A percentile compares a stretch with the other conserved stretches of the same genome.
Evolutionary conservation across 768 basidiomycete species (phyloP).

Genomic region (Boletus bicolor): DNA sequence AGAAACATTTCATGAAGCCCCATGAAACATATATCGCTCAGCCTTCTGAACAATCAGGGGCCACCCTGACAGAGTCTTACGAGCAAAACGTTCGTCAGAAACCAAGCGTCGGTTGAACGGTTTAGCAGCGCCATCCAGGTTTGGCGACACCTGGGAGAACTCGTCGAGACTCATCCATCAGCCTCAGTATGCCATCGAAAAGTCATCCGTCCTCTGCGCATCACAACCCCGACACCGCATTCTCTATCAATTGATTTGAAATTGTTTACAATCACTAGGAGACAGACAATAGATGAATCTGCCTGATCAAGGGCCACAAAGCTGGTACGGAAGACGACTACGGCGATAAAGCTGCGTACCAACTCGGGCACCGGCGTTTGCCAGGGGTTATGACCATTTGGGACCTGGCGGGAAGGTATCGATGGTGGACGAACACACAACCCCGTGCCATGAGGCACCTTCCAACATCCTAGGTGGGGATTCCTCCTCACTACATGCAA

Average conservation of each 20-base stretch:
- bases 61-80: not conserved
- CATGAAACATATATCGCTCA: not conserved
- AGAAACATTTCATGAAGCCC: not conserved
- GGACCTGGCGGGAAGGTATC: not conserved
- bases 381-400: not conserved
- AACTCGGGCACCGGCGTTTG: not conserved
- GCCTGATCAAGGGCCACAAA: not conserved
- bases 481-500: not conserved
- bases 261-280: not conserved
- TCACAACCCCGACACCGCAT: not conserved
- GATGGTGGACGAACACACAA: not conserved
- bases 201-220: not conserved
- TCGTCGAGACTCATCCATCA: not conserved
- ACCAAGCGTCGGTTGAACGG: not conserved
- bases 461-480: not conserved
- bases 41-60: not conserved
- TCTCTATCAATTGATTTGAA: not conserved
- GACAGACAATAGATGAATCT: too few species aligned
- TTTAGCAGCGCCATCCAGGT: not conserved
- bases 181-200: too few species aligned
- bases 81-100: not conserved
- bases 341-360: not conserved
- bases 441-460: constrained; percentile 1
- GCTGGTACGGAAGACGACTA: not conserved
- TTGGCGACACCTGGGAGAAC: not conserved